phyloP scores from a whole-genome alignment of 345 rosid genomes.

The Citrus australasica region DNA sequence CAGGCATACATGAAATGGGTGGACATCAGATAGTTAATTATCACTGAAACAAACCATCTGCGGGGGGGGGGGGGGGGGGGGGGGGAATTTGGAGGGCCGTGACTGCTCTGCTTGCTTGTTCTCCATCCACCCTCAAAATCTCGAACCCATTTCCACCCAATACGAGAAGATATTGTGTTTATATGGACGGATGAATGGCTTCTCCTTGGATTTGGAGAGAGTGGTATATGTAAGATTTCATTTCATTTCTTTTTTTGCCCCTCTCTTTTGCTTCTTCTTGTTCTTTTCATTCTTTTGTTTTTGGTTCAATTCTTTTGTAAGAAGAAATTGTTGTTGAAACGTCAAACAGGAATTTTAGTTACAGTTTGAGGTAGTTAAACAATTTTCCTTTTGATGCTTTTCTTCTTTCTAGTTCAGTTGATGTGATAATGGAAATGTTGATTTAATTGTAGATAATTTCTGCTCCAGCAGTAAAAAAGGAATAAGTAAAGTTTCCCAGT shows the following conservation, averaged over 20 bases:
- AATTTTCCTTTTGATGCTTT: constrained; percentile 3
- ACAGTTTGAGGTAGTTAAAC: constrained; percentile 19
- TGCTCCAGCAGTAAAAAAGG: neutral
- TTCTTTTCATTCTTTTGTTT: constrained; percentile 37
- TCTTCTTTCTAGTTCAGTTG: neutral
- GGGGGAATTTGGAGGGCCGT: neutral
- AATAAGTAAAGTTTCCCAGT: neutral
- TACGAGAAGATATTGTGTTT: constrained; percentile 9
- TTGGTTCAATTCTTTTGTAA: constrained; percentile 53
- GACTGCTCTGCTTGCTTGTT: constrained; percentile 7
- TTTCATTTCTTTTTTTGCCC: neutral
- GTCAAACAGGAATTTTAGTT: constrained; percentile 27
- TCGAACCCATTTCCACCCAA: constrained; percentile 8
- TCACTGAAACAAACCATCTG: neutral
- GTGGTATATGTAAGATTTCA: constrained; percentile 25
- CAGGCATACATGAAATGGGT: neutral
- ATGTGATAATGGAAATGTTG: neutral
- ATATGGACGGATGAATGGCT: constrained; percentile 15
- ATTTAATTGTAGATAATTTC: constrained; percentile 4
- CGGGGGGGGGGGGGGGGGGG: neutral
- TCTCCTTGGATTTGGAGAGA: constrained; percentile 10
- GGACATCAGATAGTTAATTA: neutral
- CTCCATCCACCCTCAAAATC: neutral
- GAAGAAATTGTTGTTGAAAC: constrained; percentile 29
- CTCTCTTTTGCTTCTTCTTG: neutral